These are phyloP conservation scores for Neurospora intermedia DNA, from an alignment of 495 filamentous ascomycete genomes.

Conservation along the genomic window DNA sequence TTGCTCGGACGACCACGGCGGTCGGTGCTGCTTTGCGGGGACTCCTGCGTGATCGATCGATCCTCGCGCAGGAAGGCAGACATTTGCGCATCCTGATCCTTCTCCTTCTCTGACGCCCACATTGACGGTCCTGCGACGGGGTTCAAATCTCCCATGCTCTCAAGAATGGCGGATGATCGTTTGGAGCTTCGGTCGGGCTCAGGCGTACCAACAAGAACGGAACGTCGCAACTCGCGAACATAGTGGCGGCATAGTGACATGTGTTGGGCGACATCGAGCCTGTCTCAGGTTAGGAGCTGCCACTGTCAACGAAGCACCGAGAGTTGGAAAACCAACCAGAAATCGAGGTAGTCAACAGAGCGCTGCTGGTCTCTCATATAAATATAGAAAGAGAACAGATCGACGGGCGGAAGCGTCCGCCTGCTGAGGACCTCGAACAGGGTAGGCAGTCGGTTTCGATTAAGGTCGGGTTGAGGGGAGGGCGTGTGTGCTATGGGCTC, in stretches of 20 bases:
- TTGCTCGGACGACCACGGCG: slow-evolving; percentile 59
- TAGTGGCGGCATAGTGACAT: slow-evolving; percentile 98
- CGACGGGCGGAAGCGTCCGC: slow-evolving; percentile 81
- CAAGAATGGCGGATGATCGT: slow-evolving; percentile 69
- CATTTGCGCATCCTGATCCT: slow-evolving; percentile 68
- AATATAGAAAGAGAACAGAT: slow-evolving; percentile 98
- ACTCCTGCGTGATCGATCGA: slow-evolving; percentile 41
- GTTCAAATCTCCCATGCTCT: slow-evolving; percentile 56
- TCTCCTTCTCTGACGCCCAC: slow-evolving; percentile 48
- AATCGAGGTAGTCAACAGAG: slow-evolving; percentile 95
- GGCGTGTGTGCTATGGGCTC: slow-evolving; percentile 23
- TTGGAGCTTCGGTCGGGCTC: slow-evolving; percentile 80
- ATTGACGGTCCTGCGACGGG: slow-evolving; percentile 38
- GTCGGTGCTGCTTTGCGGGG: slow-evolving; percentile 58
- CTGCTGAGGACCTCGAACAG: slow-evolving; percentile 92
- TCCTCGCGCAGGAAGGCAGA: slow-evolving; percentile 86
- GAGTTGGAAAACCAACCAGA: slow-evolving; percentile 56
- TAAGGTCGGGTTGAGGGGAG: slow-evolving; percentile 36
- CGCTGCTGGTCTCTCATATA: slow-evolving; percentile 98
- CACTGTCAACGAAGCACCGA: background rate
- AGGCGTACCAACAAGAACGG: slow-evolving; percentile 84
- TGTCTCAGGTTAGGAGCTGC: slow-evolving; percentile 25
- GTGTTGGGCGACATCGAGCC: slow-evolving; percentile 98
- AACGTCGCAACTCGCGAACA: slow-evolving; percentile 87
- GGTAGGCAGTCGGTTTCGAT: slow-evolving; percentile 77